Evolutionary conservation across 1,284 basidiomycete species (phyloP), one percentile per base, ranked within the genome.

Genomic region (Fomitopsis palustris): DNA sequence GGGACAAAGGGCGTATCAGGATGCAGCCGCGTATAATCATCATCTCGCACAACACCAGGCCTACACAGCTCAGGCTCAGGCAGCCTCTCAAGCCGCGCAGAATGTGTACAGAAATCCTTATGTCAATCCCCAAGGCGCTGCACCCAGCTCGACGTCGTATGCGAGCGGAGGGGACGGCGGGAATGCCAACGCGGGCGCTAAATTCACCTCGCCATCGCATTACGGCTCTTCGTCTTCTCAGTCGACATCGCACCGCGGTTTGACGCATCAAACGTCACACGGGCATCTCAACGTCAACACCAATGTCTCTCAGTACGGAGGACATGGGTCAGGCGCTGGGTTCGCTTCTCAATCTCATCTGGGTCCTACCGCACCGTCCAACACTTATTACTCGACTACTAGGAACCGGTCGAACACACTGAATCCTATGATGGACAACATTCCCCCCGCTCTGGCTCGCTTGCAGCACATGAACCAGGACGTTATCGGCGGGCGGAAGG

Each of bases 31-130:
- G 1, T 98, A 98, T 78, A 95, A 95, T 67, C 95, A 97, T 65
- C 96, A 96, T 70, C 82, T 97, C 49, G 89, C 88, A 2, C 94
- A 96, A 72, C 96, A 98, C 69, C 96, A 98, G 75, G 90, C 88
- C 19, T 95, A 94, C 72, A 95, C 91, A 6, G 90, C 93, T 3
- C 93, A 94, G 65, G 86, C 87, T 27, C 86, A 88, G 64, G 85
- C 83, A 0, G 82, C 85, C 1, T 80, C 82, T 1, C 86, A 89
- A 66, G 84, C 85, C 25, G 85, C 87, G 14, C 85, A 78, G 47
- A 82, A 82, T 64, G 79, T 85, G 9, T 87, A 83, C 70, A 79
- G 90, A 35, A 92, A 92, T 69, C 89, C 89, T 4, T 92, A 92
- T 65, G 81, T 90, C 52, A 80, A 80, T 5, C 75, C 79, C 16